These are phyloP conservation scores for Phaeotremella skinneri DNA, from an alignment of 768 basidiomycete genomes.

Conservation along the genomic window DNA sequence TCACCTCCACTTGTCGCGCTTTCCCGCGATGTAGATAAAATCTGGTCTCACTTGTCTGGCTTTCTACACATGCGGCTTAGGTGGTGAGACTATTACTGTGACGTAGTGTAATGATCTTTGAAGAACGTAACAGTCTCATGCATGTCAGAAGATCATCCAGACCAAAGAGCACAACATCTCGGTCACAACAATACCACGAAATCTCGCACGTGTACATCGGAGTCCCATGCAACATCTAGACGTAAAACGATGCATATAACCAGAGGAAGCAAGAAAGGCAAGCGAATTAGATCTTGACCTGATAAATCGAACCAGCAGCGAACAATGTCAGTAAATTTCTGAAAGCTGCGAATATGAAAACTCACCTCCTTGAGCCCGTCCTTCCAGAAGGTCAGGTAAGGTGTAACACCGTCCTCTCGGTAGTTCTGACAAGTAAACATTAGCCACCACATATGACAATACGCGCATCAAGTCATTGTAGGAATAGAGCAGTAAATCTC, in stretches of 20 bases:
- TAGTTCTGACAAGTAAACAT: conserved; percentile 62
- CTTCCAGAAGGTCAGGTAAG: conserved; percentile 94
- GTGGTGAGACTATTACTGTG: too few species aligned
- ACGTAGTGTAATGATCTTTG: too few species aligned
- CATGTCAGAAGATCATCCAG: too few species aligned
- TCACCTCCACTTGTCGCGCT: too few species aligned
- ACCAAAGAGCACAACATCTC: too few species aligned
- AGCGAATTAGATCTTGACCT: conserved; percentile 36
- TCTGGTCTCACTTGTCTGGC: too few species aligned
- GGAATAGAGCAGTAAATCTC: background rate
- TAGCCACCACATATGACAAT: conserved; percentile 1
- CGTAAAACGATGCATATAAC: background rate
- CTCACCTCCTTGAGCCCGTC: conserved; percentile 74
- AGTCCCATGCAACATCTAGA: conserved; percentile 1
- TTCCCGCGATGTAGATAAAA: too few species aligned
- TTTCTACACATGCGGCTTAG: too few species aligned
- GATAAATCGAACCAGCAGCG: background rate
- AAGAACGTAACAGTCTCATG: too few species aligned
- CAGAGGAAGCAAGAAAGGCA: background rate
- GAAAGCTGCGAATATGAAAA: background rate
- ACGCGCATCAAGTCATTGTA: background rate
- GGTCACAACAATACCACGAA: too few species aligned
- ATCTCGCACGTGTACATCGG: background rate
- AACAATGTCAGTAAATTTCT: background rate
- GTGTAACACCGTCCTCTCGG: conserved; percentile 62